Percentiles rank a stretch among this genome's conserved stretches.
These are phyloP conservation scores for Paramecium sonneborni DNA, from an alignment of 73 alveolate species.

Conservation along the genomic window DNA sequence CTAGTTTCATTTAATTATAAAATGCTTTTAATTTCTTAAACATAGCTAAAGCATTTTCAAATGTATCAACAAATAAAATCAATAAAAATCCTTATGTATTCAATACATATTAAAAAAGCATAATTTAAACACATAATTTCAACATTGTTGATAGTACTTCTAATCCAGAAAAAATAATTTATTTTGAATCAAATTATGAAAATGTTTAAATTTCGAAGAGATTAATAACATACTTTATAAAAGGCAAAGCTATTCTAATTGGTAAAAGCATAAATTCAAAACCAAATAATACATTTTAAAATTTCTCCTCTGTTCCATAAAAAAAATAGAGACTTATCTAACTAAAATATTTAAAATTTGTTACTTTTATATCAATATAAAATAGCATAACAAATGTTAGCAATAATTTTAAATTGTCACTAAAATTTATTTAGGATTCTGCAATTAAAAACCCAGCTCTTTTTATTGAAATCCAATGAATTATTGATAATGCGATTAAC, in stretches of 20 bases:
- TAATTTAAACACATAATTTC: background rate
- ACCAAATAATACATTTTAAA: background rate
- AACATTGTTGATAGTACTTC: background rate
- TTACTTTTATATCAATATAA: slow-evolving; percentile 7
- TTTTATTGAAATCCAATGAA: slow-evolving; percentile 31
- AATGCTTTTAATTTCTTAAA: background rate
- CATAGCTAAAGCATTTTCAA: background rate
- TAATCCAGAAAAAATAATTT: background rate
- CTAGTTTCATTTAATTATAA: background rate
- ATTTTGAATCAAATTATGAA: background rate
- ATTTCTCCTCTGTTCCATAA: background rate
- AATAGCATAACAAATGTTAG: background rate
- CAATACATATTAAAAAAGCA: background rate
- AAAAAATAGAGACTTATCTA: slow-evolving; percentile 26
- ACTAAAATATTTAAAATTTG: background rate
- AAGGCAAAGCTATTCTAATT: background rate
- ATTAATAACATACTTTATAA: slow-evolving; percentile 6
- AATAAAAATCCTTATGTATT: background rate
- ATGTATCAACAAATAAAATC: background rate
- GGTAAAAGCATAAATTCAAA: background rate
- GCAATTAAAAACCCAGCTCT: slow-evolving; percentile 27
- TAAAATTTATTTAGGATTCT: background rate
- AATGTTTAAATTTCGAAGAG: background rate
- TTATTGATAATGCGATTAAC: background rate
- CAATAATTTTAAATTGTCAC: background rate